Evolutionary conservation across 2,329 filamentous ascomycete species (phyloP).

Genomic region (Pseudogymnoascus sp.): DNA sequence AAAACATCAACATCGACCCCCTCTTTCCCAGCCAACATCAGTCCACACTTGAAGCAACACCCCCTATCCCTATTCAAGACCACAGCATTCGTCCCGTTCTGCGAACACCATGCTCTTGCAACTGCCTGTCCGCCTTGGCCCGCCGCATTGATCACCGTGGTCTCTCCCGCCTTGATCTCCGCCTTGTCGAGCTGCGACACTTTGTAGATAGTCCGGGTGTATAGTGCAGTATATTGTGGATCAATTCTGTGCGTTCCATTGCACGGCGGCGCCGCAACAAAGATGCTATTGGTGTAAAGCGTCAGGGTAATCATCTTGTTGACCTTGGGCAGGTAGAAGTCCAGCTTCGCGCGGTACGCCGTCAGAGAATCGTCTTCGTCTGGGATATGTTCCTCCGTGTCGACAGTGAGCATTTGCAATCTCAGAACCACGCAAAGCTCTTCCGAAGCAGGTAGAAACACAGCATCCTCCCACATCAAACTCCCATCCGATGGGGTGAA

Average conservation of each 20-base stretch:
- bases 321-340: neutral
- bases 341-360: neutral
- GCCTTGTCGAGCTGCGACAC: neutral
- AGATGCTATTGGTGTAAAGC: neutral
- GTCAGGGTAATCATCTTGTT: neutral
- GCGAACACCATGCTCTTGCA: neutral
- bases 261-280: neutral
- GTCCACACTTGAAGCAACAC: neutral
- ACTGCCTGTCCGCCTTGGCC: neutral
- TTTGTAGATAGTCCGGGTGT: neutral
- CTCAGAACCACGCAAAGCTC: neutral
- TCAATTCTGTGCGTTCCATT: neutral
- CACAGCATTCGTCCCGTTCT: neutral
- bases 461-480: neutral
- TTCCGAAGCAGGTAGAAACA: neutral
- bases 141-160: neutral
- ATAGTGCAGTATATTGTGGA: neutral
- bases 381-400: neutral
- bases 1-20: neutral
- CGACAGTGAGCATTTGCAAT: neutral
- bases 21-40: neutral
- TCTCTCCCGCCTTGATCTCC: neutral
- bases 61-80: neutral
- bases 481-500: neutral
- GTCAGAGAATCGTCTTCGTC: neutral